Conservation (phyloP, 495 filamentous ascomycete species). For the Sabuloglossum arenarium region DNA sequence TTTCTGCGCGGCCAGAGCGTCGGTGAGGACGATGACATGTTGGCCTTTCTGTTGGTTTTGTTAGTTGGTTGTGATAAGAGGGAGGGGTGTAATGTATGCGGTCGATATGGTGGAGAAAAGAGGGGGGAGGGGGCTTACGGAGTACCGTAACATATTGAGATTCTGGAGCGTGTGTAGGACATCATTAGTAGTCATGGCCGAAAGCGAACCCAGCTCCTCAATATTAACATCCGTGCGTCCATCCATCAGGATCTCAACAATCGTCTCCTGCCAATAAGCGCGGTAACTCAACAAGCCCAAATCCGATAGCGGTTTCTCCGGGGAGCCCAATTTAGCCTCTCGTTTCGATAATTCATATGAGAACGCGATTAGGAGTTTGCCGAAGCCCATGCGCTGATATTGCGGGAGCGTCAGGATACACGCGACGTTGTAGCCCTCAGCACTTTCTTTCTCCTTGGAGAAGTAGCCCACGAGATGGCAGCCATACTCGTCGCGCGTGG, state of each 20-base stretch:
- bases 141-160: constrained; percentile 83
- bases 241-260: constrained; percentile 62
- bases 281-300: constrained; percentile 79
- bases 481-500: constrained; percentile 60
- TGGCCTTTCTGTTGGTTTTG: constrained; percentile 42
- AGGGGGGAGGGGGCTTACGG: constrained; percentile 23
- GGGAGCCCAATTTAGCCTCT: constrained; percentile 82
- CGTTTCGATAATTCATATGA: constrained; percentile 94
- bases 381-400: constrained; percentile 86
- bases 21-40: constrained; percentile 73
- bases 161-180: constrained; percentile 85
- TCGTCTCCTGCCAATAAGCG: constrained; percentile 90
- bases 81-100: no score
- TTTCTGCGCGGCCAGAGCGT: constrained; percentile 58
- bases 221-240: constrained; percentile 47
- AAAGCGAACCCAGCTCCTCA: constrained; percentile 53
- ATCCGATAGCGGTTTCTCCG: constrained; percentile 91
- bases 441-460: constrained; percentile 92
- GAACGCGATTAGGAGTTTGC: constrained; percentile 84
- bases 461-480: constrained; percentile 94
- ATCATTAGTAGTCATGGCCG: constrained; percentile 88
- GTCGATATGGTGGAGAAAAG: no score
- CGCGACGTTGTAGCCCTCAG: constrained; percentile 90
- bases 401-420: constrained; percentile 94
- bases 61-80: constrained; percentile 8